A percentile compares a stretch with the other conserved stretches of the same genome.
phyloP scores from a whole-genome alignment of 2,329 filamentous ascomycete genomes.

The Diaporthe sp. region DNA sequence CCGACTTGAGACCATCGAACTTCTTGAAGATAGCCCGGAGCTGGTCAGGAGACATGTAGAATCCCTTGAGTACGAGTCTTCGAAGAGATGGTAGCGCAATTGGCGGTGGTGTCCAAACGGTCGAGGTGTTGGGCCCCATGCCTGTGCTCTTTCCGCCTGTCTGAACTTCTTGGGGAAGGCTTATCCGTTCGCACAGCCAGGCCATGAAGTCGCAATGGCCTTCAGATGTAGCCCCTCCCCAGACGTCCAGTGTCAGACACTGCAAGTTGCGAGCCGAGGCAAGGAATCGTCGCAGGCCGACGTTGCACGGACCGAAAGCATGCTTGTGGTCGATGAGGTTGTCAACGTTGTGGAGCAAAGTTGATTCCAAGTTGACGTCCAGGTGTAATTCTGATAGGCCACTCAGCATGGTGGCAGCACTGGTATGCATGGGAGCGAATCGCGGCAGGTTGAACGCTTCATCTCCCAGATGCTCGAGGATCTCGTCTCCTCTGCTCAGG shows the following conservation, averaged over 20 bases:
- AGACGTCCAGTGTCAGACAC: not conserved
- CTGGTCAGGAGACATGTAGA: not conserved
- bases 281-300: not conserved
- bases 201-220: not conserved
- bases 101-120: not conserved
- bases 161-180: not conserved
- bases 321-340: not conserved
- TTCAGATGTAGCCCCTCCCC: not conserved
- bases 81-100: not conserved
- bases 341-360: not conserved
- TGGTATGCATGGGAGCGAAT: too few species aligned
- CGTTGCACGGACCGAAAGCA: not conserved
- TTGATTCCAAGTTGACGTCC: not conserved
- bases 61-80: not conserved
- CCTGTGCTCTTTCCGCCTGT: too few species aligned
- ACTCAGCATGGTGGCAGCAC: not conserved
- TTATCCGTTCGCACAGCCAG: not conserved
- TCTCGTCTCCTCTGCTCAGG: not conserved
- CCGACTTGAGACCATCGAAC: not conserved
- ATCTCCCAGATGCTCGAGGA: not conserved
- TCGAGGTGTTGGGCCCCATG: not conserved
- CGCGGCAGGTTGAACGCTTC: not conserved
- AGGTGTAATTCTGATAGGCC: not conserved
- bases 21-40: not conserved
- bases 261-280: not conserved